Conservation (phyloP, 306 rosid genomes). For the Hippophae rhamnoides region DNA sequence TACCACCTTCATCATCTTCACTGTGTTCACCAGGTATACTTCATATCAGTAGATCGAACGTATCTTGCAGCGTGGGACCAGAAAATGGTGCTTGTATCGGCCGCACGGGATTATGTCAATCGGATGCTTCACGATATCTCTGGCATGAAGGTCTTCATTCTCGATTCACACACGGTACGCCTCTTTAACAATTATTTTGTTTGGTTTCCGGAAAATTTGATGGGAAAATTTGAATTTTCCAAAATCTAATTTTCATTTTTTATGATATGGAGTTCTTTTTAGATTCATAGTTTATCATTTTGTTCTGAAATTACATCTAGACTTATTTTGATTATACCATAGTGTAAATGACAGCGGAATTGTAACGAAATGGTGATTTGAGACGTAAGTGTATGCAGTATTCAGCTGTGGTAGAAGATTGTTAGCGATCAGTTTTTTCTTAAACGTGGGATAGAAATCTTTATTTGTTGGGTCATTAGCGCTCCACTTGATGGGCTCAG, state of each 20-base stretch:
- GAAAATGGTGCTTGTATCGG: slow-evolving; percentile 56
- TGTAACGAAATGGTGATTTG: background rate
- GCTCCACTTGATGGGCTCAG: too few relatives aligned
- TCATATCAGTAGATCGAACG: background rate
- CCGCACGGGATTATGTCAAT: slow-evolving; percentile 72
- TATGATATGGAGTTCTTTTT: too few relatives aligned
- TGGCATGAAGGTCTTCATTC: slow-evolving; percentile 96
- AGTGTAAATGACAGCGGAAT: slow-evolving; percentile 1
- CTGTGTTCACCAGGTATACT: too few relatives aligned
- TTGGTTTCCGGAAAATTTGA: background rate
- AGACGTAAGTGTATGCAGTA: background rate
- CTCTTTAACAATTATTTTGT: background rate
- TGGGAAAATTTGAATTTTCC: too few relatives aligned
- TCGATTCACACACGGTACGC: slow-evolving; percentile 86
- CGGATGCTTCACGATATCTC: slow-evolving; percentile 96
- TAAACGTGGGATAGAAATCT: too few relatives aligned
- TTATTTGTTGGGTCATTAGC: too few relatives aligned
- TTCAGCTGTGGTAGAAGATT: too few relatives aligned
- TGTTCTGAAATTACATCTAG: background rate
- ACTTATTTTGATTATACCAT: background rate
- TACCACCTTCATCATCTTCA: background rate
- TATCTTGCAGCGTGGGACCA: background rate
- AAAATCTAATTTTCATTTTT: too few relatives aligned
- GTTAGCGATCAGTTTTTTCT: too few relatives aligned
- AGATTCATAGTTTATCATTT: too few relatives aligned